Evolutionary conservation across 495 filamentous ascomycete genomes (phyloP), one percentile per base, ranked within the genome.

Genomic region (Podospora tetraspora): DNA sequence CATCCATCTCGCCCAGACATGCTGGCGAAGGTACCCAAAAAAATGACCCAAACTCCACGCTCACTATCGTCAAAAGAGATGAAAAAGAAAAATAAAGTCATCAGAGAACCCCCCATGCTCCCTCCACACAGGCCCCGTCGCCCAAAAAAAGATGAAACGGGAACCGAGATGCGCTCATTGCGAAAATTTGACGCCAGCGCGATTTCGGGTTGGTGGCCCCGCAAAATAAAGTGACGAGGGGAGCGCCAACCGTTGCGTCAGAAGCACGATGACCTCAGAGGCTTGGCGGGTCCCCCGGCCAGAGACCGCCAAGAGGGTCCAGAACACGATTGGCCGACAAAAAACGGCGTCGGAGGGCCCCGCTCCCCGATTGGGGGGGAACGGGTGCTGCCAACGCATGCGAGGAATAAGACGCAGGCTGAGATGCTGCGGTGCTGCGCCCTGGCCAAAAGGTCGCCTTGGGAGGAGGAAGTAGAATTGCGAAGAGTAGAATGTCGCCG

Each of bases 181-280:
- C 13, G 37, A 3, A 52, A 52, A 52, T 52, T 52, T 52, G 43
- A n/a, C 43, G 43, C 43, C 43, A 52, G 43, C 43, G 43, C 43
- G 43, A n/a, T 52, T 52, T 52, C 8, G 43, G 43, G 9, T 52
- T n/a, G 43, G 43, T 52, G 43, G 43, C 57, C 68, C 68, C 68
- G 62, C 60, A 60, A 57, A 23, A 57, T 30, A 32, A 5, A 66
- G 34, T 29, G 27, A 22, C 32, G 3, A 52, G 43, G 43, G 19
- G 43, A 52, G 43, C 37, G 37, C 37, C 37, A 43, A 43, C 59
- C 30, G 61, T 56, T 63, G 66, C 59, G 60, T 60, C 60, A 27
- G 64, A 72, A 63, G 68, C 57, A 70, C n/a, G 62, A 63, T 69
- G 62, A 73, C 71, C 65, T 73, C 68, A 70, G 68, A 24, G 68